A percentile compares a stretch with the other conserved stretches of the same genome.
Evolutionary conservation across 768 basidiomycete genomes (phyloP).

Genomic region (Cyclocybe aegerita): DNA sequence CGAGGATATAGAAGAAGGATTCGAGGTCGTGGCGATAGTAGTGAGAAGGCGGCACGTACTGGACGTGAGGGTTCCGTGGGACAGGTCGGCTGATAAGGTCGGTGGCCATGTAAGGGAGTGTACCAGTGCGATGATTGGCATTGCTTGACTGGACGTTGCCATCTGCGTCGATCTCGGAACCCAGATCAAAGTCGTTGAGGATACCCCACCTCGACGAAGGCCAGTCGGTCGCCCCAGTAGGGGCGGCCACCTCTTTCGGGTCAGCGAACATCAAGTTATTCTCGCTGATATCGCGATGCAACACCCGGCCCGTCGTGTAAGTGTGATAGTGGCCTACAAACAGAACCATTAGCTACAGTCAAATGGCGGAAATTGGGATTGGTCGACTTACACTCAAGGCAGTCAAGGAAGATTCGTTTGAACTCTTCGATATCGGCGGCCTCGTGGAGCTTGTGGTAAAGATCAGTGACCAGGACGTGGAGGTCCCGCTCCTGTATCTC

Average conservation of each 20-base stretch:
- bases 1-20: slow-evolving; percentile 21
- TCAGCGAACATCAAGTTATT: slow-evolving; percentile 27
- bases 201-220: slow-evolving; percentile 11
- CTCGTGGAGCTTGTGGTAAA: neutral
- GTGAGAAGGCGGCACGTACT: too few species aligned
- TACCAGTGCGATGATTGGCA: slow-evolving; percentile 20
- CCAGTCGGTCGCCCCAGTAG: neutral
- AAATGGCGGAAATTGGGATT: too few species aligned
- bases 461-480: neutral
- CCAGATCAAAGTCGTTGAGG: slow-evolving; percentile 28
- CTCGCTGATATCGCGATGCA: slow-evolving; percentile 31
- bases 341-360: neutral
- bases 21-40: slow-evolving; percentile 24
- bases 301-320: slow-evolving; percentile 14
- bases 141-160: neutral
- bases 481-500: too few species aligned
- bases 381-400: slow-evolving; percentile 5
- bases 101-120: slow-evolving; percentile 27
- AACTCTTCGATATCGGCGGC: slow-evolving; percentile 6
- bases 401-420: slow-evolving; percentile 9
- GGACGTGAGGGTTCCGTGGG: too few species aligned
- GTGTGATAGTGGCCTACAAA: slow-evolving; percentile 21
- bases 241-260: neutral
- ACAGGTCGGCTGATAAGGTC: slow-evolving; percentile 23
- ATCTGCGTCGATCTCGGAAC: slow-evolving; percentile 7